phyloP scores from a whole-genome alignment of 352 stramenopile genomes.

The Globisporangium ultimum region DNA sequence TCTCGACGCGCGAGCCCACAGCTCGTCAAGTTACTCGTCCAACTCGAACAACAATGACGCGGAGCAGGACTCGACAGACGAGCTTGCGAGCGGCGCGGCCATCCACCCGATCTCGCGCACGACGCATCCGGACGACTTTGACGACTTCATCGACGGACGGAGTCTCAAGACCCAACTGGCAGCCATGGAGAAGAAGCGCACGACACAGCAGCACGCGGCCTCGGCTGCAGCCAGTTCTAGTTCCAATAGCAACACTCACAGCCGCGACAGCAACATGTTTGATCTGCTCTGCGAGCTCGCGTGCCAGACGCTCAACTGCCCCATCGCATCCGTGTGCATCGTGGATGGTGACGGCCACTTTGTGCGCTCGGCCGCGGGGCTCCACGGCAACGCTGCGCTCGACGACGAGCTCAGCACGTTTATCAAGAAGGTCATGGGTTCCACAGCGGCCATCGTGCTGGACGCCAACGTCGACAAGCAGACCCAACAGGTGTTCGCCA shows the following conservation, averaged over 20 bases:
- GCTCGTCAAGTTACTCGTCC: conserved; percentile 23
- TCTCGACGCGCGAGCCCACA: conserved; percentile 20
- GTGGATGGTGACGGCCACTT: conserved; percentile 44
- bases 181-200: conserved; percentile 54
- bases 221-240: too few relatives aligned
- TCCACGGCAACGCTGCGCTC: conserved; percentile 47
- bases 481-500: conserved; percentile 49
- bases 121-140: conserved; percentile 35
- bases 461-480: conserved; percentile 74
- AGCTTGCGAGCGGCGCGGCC: conserved; percentile 25
- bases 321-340: conserved; percentile 75
- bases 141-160: conserved; percentile 60
- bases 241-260: too few relatives aligned
- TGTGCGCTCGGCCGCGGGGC: conserved; percentile 44
- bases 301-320: conserved; percentile 77
- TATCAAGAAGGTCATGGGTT: conserved; percentile 80
- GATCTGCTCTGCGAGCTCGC: conserved; percentile 76
- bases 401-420: conserved; percentile 60
- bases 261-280: conserved; percentile 72
- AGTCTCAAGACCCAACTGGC: conserved; percentile 52
- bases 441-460: conserved; percentile 65
- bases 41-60: conserved; percentile 20
- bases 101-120: conserved; percentile 29
- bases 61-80: conserved; percentile 23
- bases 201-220: conserved; percentile 19